A percentile compares a stretch with the other conserved stretches of the same genome.
Conservation (phyloP, 805 yeast species). For the Saccharomycopsis malanga region DNA sequence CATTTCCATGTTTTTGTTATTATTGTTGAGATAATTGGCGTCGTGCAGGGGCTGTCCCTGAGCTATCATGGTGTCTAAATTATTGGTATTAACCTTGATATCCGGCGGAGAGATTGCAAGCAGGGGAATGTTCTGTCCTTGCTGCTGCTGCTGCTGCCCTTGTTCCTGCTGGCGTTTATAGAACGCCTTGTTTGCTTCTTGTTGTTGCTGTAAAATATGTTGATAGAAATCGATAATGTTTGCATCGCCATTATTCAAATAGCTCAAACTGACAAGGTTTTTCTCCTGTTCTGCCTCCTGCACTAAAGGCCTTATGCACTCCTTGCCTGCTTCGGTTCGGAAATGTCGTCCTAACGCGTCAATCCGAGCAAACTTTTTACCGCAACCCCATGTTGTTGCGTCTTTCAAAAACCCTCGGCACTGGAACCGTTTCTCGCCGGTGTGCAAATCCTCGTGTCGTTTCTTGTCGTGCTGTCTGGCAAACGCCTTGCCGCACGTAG, state of each 20-base stretch:
- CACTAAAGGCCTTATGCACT: constrained; percentile 60
- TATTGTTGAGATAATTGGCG: neutral
- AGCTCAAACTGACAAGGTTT: neutral
- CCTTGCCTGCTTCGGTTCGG: constrained; percentile 70
- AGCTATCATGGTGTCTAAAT: neutral
- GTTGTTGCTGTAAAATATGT: neutral
- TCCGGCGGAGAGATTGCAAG: constrained; percentile 4
- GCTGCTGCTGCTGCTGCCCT: neutral
- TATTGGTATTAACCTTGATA: neutral
- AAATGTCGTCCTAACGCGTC: constrained; percentile 78
- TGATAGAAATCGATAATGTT: neutral
- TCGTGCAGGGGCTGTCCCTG: neutral
- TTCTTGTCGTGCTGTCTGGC: constrained; percentile 74
- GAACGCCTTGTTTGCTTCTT: neutral
- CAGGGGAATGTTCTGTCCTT: neutral
- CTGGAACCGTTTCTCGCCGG: constrained; percentile 68
- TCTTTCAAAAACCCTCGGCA: constrained; percentile 59
- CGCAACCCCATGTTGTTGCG: constrained; percentile 70
- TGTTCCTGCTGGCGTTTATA: neutral
- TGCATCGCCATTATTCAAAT: neutral
- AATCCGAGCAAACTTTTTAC: constrained; percentile 69
- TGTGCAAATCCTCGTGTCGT: constrained; percentile 68
- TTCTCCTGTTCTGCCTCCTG: constrained; percentile 43
- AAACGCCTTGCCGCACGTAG: constrained; percentile 72
- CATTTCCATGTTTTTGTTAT: neutral